Conservation (phyloP, 2,329 filamentous ascomycete species). For the Botrytis porri region DNA sequence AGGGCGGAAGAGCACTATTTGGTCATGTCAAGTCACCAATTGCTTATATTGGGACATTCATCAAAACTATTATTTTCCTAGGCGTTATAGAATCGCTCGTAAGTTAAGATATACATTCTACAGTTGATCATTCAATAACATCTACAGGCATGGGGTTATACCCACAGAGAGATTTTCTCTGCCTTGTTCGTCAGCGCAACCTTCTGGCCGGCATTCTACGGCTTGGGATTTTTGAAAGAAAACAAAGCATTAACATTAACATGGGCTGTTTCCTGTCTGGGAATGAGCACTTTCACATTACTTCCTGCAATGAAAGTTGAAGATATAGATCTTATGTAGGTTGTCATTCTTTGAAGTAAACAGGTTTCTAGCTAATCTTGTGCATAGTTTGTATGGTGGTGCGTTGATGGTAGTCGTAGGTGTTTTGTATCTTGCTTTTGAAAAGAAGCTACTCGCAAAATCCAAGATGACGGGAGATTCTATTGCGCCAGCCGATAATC, state of each 20-base stretch:
- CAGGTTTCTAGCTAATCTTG: constrained; percentile 22
- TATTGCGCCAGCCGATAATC: constrained; percentile 41
- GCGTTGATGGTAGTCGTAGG: constrained; percentile 74
- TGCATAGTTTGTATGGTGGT: constrained; percentile 68
- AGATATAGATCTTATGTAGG: constrained; percentile 69
- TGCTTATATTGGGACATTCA: constrained; percentile 54
- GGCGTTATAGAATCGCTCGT: constrained; percentile 76
- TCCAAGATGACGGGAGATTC: constrained; percentile 32
- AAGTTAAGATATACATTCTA: constrained; percentile 36
- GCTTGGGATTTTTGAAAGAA: constrained; percentile 64
- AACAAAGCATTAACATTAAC: constrained; percentile 62
- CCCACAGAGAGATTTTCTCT: constrained; percentile 83
- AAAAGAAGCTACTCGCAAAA: constrained; percentile 49
- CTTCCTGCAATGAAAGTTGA: constrained; percentile 85
- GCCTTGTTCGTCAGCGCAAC: constrained; percentile 71
- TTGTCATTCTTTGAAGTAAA: constrained; percentile 20
- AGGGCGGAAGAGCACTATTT: constrained; percentile 67
- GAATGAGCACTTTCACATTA: constrained; percentile 89
- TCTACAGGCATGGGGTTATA: constrained; percentile 80
- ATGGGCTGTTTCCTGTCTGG: constrained; percentile 73
- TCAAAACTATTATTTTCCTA: constrained; percentile 67
- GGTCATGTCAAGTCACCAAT: constrained; percentile 61
- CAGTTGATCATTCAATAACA: background rate
- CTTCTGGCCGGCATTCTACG: constrained; percentile 76
- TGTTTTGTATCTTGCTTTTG: constrained; percentile 74